These are phyloP conservation scores for Fusarium globosum DNA, from an alignment of 2,329 filamentous ascomycete species.

Conservation along the genomic window DNA sequence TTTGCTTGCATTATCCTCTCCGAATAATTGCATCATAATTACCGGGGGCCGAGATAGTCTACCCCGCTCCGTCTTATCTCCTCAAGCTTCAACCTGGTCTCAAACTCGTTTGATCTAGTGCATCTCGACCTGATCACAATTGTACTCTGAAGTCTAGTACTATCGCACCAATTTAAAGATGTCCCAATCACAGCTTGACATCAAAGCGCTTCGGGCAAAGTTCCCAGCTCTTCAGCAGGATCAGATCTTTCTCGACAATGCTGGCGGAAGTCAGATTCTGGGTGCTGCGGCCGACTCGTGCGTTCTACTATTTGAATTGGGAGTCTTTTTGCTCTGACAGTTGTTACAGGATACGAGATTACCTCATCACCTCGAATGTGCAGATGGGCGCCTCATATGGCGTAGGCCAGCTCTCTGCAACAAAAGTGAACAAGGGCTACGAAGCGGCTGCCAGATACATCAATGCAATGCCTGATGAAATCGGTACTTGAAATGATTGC, in stretches of 20 bases:
- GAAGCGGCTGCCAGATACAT: conserved; percentile 76
- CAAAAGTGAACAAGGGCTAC: conserved; percentile 59
- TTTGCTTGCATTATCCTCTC: background rate
- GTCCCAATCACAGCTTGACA: conserved; percentile 30
- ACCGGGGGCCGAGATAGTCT: background rate
- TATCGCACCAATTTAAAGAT: accelerated
- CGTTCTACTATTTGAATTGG: background rate
- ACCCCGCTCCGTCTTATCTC: conserved; percentile 2
- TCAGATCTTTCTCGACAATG: conserved; percentile 82
- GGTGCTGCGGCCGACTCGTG: conserved; percentile 60
- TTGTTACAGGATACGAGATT: conserved; percentile 65
- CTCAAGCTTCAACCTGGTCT: background rate
- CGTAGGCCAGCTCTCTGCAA: conserved; percentile 68
- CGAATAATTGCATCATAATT: conserved; percentile 8
- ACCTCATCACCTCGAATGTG: conserved; percentile 76
- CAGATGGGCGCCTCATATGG: conserved; percentile 79
- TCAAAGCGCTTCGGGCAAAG: conserved; percentile 53
- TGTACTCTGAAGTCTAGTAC: accelerated
- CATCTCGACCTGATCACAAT: accelerated
- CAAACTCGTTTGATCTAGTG: accelerated
- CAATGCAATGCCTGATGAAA: conserved; percentile 73
- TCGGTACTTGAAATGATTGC: conserved; percentile 57
- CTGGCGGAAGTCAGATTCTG: conserved; percentile 78
- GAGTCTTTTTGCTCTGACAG: conserved; percentile 55
- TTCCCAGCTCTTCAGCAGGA: conserved; percentile 76